Conservation (phyloP, 140 eudicot species). For the Senecio squalidus region DNA sequence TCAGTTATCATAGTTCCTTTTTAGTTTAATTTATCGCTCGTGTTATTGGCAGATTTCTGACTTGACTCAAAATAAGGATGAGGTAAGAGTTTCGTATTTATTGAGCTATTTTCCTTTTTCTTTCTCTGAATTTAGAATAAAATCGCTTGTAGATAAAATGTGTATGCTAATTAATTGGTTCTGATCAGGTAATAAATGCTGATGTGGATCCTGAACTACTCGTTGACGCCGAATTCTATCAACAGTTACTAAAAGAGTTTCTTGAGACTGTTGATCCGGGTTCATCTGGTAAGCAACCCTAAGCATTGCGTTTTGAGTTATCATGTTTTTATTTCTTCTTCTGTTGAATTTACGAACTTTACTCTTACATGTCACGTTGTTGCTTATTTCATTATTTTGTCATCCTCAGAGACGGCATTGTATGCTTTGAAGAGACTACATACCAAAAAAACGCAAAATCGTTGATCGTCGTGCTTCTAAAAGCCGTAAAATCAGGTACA, state of each 20-base stretch:
- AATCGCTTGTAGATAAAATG: conserved; percentile 3
- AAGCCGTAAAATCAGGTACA: conserved; percentile 83
- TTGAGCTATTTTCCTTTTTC: too few relatives aligned
- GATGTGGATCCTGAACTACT: conserved; percentile 94
- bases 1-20: background rate
- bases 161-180: background rate
- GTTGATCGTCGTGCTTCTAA: conserved; percentile 95
- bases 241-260: conserved; percentile 80
- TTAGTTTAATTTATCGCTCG: background rate
- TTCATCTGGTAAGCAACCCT: conserved; percentile 70
- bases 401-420: conserved; percentile 60
- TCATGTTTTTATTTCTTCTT: background rate
- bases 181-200: conserved; percentile 32
- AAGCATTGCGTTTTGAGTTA: background rate
- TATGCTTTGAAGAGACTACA: conserved; percentile 79
- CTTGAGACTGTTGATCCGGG: conserved; percentile 72
- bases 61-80: conserved; percentile 29
- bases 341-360: background rate
- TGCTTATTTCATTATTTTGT: too few relatives aligned
- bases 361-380: background rate
- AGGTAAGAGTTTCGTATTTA: too few relatives aligned
- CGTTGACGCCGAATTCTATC: conserved; percentile 83
- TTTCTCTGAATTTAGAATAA: background rate
- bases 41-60: conserved; percentile 46
- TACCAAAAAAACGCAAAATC: conserved; percentile 74